These are phyloP conservation scores for Wickerhamomyces hampshirensis DNA, from an alignment of 805 yeast genomes.

Conservation along the genomic window DNA sequence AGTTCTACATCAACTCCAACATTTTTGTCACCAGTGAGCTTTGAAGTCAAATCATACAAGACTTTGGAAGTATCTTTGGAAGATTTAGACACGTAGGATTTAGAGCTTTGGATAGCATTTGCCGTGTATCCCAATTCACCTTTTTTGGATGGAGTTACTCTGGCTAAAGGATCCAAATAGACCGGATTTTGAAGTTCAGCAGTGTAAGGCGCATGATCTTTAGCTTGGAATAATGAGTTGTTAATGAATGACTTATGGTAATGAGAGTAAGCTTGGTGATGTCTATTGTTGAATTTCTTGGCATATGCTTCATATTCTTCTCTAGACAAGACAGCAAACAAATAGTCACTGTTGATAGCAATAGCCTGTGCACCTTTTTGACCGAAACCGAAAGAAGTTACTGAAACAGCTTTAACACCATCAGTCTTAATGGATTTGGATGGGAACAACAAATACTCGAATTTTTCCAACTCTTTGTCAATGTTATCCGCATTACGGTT, in stretches of 20 bases:
- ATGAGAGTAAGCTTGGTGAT: slow-evolving; percentile 88
- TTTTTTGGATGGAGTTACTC: slow-evolving; percentile 34
- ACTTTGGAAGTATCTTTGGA: slow-evolving; percentile 62
- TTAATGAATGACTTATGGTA: slow-evolving; percentile 91
- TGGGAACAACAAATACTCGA: slow-evolving; percentile 88
- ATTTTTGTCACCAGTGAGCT: slow-evolving; percentile 35
- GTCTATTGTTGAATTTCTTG: slow-evolving; percentile 68
- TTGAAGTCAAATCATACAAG: slow-evolving; percentile 48
- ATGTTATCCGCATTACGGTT: slow-evolving; percentile 98
- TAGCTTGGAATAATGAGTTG: slow-evolving; percentile 88
- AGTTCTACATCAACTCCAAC: slow-evolving; percentile 98
- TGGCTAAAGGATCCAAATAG: slow-evolving; percentile 92
- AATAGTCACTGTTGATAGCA: slow-evolving; percentile 88
- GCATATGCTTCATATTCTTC: slow-evolving; percentile 67
- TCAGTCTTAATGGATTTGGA: slow-evolving; percentile 90
- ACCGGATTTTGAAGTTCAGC: slow-evolving; percentile 86
- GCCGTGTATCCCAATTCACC: slow-evolving; percentile 43
- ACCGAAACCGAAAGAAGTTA: slow-evolving; percentile 98
- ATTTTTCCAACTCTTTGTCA: slow-evolving; percentile 77
- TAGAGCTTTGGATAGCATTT: slow-evolving; percentile 44
- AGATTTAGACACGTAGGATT: slow-evolving; percentile 39
- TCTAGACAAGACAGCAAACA: slow-evolving; percentile 76
- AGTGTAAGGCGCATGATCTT: slow-evolving; percentile 88
- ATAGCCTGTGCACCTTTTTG: slow-evolving; percentile 98
- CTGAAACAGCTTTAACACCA: slow-evolving; percentile 95